These are phyloP conservation scores for Pyricularia sp. DNA, from an alignment of 2,329 filamentous ascomycete genomes.

Conservation along the genomic window DNA sequence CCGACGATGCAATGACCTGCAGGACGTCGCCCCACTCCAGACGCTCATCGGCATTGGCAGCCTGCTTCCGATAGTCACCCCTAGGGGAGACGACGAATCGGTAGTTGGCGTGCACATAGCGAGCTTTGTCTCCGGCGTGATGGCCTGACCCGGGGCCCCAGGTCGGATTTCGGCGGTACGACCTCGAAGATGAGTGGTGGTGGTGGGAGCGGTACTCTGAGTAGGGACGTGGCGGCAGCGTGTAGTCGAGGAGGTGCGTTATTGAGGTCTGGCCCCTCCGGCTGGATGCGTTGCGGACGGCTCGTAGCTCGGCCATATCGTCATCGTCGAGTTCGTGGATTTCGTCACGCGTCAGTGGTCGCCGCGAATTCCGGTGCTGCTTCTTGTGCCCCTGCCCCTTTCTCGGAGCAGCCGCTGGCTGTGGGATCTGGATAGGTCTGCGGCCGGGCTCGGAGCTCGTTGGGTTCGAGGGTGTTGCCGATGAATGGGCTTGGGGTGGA, in stretches of 20 bases:
- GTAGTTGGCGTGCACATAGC: conserved; percentile 91
- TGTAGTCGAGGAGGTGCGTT: conserved; percentile 91
- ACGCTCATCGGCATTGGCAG: conserved; percentile 77
- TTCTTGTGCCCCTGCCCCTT: conserved; percentile 70
- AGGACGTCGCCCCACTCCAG: conserved; percentile 86
- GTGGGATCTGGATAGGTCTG: conserved; percentile 28
- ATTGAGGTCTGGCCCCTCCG: conserved; percentile 94
- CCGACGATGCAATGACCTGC: conserved; percentile 81
- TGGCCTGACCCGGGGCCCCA: conserved; percentile 86
- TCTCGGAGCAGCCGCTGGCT: conserved; percentile 42
- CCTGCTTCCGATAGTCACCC: conserved; percentile 70
- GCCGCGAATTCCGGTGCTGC: conserved; percentile 75
- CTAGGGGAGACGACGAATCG: conserved; percentile 87
- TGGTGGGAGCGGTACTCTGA: conserved; percentile 44
- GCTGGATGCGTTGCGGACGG: conserved; percentile 47
- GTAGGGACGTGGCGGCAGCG: conserved; percentile 60
- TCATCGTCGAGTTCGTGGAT: conserved; percentile 65
- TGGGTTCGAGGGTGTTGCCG: conserved; percentile 28
- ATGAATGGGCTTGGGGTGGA: conserved; percentile 28
- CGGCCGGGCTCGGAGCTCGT: conserved; percentile 41
- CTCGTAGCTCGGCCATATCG: conserved; percentile 69
- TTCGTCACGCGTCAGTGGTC: conserved; percentile 38
- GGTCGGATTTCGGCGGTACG: conserved; percentile 61
- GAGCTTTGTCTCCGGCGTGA: conserved; percentile 83
- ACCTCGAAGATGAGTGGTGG: conserved; percentile 34